Conservation (phyloP, 2,329 filamentous ascomycete species). For the Calonectria ilicicola region DNA sequence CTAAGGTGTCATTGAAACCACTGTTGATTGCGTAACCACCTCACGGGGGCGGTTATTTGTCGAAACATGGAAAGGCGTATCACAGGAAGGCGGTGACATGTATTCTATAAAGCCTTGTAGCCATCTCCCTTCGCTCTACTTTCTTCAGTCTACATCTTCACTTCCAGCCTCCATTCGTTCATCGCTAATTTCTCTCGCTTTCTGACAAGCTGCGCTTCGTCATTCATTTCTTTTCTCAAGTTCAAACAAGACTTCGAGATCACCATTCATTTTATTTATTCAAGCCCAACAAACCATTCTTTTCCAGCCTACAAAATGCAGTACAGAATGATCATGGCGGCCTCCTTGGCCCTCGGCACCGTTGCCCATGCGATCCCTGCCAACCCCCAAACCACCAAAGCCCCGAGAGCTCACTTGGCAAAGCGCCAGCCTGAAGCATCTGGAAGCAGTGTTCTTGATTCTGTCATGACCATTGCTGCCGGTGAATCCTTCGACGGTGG, state of each 20-base stretch:
- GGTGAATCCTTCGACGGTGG: constrained; percentile 45
- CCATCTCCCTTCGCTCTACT: not conserved
- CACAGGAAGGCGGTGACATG: not conserved
- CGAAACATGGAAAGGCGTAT: not conserved
- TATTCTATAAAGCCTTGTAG: constrained; percentile 31
- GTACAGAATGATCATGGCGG: constrained; percentile 41
- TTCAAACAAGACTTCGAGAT: constrained; percentile 38
- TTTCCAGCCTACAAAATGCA: constrained; percentile 35
- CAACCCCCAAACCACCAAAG: constrained; percentile 33
- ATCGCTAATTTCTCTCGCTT: constrained; percentile 30
- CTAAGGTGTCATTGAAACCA: not conserved
- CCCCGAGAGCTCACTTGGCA: constrained; percentile 26
- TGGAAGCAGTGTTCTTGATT: constrained; percentile 40
- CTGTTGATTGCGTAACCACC: not conserved
- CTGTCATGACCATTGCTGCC: constrained; percentile 41
- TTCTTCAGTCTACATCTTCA: constrained; percentile 13
- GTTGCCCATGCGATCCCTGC: constrained; percentile 36
- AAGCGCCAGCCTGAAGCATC: constrained; percentile 34
- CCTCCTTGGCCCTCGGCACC: constrained; percentile 37
- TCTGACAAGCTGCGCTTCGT: constrained; percentile 43
- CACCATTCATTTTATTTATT: constrained; percentile 13
- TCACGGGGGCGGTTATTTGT: not conserved
- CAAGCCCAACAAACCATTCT: not conserved
- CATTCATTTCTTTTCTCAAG: constrained; percentile 32
- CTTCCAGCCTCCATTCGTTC: constrained; percentile 29